Base-by-base conservation (phyloP, 2,329 filamentous ascomycete genomes). In the Alternaria sp. region DNA sequence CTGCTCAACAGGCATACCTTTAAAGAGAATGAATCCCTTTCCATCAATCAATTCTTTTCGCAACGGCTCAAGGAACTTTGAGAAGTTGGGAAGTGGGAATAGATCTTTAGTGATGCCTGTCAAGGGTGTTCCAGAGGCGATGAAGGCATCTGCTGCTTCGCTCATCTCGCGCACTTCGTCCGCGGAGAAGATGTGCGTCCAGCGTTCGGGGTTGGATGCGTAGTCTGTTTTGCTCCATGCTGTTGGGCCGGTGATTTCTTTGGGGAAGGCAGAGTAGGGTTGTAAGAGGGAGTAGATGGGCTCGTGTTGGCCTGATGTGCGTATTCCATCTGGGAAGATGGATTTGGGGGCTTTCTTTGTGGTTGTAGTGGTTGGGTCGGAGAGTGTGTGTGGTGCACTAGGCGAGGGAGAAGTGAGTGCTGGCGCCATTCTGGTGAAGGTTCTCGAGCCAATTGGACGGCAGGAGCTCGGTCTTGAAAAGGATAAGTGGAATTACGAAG, bases 1-100 rank as follows among this genome's bases (percentile, higher is more conserved):
- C 80, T 86, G 77, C 46, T 86, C 74, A 1, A 93, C 91, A 1
- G 93, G 93, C 77, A 97, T 90, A 55, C 91, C 89, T 78, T 96
- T 96, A 84, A 96, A 96, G 13, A 97, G 86, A 67, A 96, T 91
- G 82, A 97, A 97, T 15, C 93, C 93, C 74, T 96, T 96, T 68
- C 92, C 93, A 76, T 96, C 88, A 59, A 96, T 80, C n/a, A 92
- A 82, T 65, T 92, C 90, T 17, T 86, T 83, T 54, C 88, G 86
- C 64, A 92, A 84, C 3, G 84, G 79, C 6, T 78, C 79, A 17
- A 92, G 81, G 59, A 87, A 85, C 3, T 74, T 68, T 9, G 83
- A 80, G 43, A 92, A 84, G 13, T 80, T 83, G 3, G 88, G 87
- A 1, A 92, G 84, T 4, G 80, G 82, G 78, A 92, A 92, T 74